Percentiles rank a stretch among this genome's conserved stretches.
These are phyloP conservation scores for Coelastrella sp. DNA, from an alignment of 139 green algal genomes.

Conservation along the genomic window DNA sequence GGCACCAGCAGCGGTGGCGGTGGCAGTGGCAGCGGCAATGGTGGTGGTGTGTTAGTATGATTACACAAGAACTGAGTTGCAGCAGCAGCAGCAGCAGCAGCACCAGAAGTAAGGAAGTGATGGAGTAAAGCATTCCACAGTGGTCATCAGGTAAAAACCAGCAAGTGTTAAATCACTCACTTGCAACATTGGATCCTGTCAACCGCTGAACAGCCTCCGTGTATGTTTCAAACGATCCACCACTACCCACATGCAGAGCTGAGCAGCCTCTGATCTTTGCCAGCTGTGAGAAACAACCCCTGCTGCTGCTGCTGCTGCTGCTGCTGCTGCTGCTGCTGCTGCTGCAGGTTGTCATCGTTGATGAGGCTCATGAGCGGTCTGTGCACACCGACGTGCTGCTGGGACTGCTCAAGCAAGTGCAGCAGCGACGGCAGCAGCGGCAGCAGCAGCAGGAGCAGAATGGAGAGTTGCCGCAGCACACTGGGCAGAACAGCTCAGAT, in stretches of 20 bases:
- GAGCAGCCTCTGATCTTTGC: too few relatives aligned
- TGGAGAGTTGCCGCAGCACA: too few relatives aligned
- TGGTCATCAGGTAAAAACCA: too few relatives aligned
- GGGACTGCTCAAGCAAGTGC: conserved; percentile 88
- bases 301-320: not conserved
- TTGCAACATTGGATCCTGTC: too few relatives aligned
- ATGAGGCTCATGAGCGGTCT: conserved; percentile 97
- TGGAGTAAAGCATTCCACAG: too few relatives aligned
- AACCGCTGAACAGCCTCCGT: too few relatives aligned
- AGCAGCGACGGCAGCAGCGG: conserved; percentile 47
- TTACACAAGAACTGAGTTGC: too few relatives aligned
- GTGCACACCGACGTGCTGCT: conserved; percentile 95
- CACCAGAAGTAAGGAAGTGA: too few relatives aligned
- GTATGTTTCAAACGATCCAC: not conserved
- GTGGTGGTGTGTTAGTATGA: not conserved
- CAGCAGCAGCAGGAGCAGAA: not conserved
- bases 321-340: not conserved
- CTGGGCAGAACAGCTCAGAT: not conserved
- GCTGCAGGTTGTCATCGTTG: conserved; percentile 86
- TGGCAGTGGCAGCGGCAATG: too few relatives aligned
- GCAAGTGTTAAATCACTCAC: too few relatives aligned
- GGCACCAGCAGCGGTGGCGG: not conserved
- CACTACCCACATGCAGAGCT: too few relatives aligned
- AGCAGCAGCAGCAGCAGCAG: not conserved
- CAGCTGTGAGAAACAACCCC: not conserved